Evolutionary conservation across 2,329 filamentous ascomycete species (phyloP).

Genomic region (Pseudogymnoascus sp.): DNA sequence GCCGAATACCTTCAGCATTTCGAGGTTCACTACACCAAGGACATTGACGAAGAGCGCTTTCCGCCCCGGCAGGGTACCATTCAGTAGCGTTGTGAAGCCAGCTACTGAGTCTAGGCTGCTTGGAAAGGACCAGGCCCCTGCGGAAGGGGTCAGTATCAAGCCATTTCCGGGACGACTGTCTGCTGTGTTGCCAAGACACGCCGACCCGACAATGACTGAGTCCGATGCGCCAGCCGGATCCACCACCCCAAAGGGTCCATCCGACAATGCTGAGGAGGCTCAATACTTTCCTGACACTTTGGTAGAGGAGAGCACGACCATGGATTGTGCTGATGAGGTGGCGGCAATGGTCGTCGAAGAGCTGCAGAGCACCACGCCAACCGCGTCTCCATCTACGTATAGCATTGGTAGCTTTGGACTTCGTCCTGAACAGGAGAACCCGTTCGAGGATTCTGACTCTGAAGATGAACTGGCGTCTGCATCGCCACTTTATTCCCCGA

Average conservation of each 20-base stretch:
- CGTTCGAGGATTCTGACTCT: slow-evolving; percentile 45
- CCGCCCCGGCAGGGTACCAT: slow-evolving; percentile 20
- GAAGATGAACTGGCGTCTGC: slow-evolving; percentile 44
- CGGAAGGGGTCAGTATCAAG: slow-evolving; percentile 12
- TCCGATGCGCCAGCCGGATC: background rate
- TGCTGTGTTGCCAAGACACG: slow-evolving; percentile 32
- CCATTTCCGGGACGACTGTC: slow-evolving; percentile 34
- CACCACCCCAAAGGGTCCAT: background rate
- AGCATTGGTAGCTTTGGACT: slow-evolving; percentile 33
- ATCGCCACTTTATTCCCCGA: slow-evolving; percentile 23
- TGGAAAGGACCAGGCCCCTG: background rate
- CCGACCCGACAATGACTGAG: slow-evolving; percentile 23
- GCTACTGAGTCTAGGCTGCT: background rate
- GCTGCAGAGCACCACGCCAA: slow-evolving; percentile 20
- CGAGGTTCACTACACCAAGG: slow-evolving; percentile 26
- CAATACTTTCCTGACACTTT: slow-evolving; percentile 9
- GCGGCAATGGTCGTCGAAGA: slow-evolving; percentile 1
- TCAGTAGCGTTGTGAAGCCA: slow-evolving; percentile 15
- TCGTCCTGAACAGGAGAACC: slow-evolving; percentile 41
- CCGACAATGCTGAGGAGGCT: background rate
- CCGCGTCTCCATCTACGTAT: slow-evolving; percentile 18
- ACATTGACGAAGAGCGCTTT: slow-evolving; percentile 17
- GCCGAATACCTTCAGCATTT: slow-evolving; percentile 25
- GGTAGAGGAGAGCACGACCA: slow-evolving; percentile 15
- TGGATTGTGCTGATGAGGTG: slow-evolving; percentile 17